Base-by-base conservation (phyloP, 305 asterid species). In the Fraxinus sp. region DNA sequence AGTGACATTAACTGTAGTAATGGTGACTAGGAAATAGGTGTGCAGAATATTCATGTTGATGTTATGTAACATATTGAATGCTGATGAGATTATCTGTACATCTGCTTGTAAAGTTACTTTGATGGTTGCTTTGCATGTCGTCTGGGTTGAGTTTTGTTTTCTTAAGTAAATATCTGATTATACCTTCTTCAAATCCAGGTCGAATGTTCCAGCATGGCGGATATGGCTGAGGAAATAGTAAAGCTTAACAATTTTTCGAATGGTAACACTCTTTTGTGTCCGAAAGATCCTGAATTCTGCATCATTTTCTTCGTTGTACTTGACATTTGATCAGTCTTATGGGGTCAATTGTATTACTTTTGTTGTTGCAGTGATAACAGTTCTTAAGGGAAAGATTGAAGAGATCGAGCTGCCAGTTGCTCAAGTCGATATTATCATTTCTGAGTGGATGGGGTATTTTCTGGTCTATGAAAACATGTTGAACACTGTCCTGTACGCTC, bases 361-460 rank as follows among this genome's bases (percentile, higher is more conserved):
- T 76, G 13, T 80, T 79, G 68, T 87, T 83, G 83, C 91, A 94
- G 97, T 92, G 80, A 89, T 94, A 80, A 93, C 99, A 0, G 92
- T 96, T 82, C 92, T 96, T 13, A 93, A 93, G 88, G 99, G 99
- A 76, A 96, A 96, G 89, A 88, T 96, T 82, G 99, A 94, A 89
- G 98, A 96, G 83, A 84, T 94, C 79, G 98, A 94, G 86, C 97
- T 96, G 87, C 99, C 99, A 39, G 97, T 94, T 86, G 76, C 94
- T 84, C 86, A 92, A 86, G 99, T 96, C 80, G 99, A 96, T 89
- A 44, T 96, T 33, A 96, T 94, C 62, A 93, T 96, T 83, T 96
- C 98, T 2, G 99, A 96, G 87, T 96, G 99, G 99, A 94, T 93
- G 98, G 98, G 98, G 66, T 96, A 96, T 86, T 96, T 96, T 86